A percentile compares a stretch with the other conserved stretches of the same genome.
Evolutionary conservation across 371 early-diverging fungal species (phyloP).

Genomic region (Mortierella sp.): DNA sequence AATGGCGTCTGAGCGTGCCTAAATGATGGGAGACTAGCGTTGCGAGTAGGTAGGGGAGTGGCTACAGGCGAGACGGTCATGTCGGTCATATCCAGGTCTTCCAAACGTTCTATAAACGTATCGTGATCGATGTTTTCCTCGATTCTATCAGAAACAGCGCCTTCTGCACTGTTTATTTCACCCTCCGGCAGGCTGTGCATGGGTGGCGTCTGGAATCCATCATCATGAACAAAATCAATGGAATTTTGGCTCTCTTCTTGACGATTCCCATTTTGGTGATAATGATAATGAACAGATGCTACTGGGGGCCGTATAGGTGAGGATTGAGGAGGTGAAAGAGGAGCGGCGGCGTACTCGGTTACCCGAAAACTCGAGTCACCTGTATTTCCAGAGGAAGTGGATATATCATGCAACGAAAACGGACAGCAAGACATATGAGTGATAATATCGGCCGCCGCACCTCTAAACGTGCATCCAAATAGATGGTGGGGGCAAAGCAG

Average conservation of each 20-base stretch:
- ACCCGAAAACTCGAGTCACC: neutral
- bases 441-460: slow-evolving; percentile 20
- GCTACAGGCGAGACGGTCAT: slow-evolving; percentile 14
- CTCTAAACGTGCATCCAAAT: slow-evolving; percentile 29
- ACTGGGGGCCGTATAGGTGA: slow-evolving; percentile 15
- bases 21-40: neutral
- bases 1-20: too few species aligned
- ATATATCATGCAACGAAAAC: slow-evolving; percentile 7
- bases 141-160: neutral
- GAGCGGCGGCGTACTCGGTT: neutral
- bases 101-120: slow-evolving; percentile 16
- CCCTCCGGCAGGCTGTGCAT: neutral
- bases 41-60: slow-evolving; percentile 5
- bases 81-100: slow-evolving; percentile 35
- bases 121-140: slow-evolving; percentile 16
- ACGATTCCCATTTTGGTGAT: neutral
- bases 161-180: neutral
- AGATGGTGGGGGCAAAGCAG: slow-evolving; percentile 22
- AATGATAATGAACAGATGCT: neutral
- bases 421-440: slow-evolving; percentile 23
- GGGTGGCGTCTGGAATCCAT: neutral
- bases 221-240: too few species aligned
- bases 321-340: slow-evolving; percentile 41
- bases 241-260: neutral
- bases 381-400: neutral